Evolutionary conservation across 2,329 filamentous ascomycete genomes (phyloP).

Genomic region (Drechslerella coelobrocha): DNA sequence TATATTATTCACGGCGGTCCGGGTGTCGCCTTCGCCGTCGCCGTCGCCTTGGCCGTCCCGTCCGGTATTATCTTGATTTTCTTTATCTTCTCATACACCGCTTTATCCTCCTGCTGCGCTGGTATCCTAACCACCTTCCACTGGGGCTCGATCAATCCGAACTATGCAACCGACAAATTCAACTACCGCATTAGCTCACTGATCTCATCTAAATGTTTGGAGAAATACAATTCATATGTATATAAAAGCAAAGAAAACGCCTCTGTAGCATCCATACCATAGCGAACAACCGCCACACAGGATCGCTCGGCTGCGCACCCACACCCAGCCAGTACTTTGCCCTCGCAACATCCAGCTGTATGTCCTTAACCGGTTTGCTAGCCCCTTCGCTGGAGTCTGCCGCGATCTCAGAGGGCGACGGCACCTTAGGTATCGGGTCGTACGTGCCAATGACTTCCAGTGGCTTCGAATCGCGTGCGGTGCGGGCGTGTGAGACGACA

Average conservation of each 20-base stretch:
- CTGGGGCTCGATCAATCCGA: conserved; percentile 53
- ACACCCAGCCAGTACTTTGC: conserved; percentile 97
- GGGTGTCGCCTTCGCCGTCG: neutral
- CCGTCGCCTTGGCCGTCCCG: neutral
- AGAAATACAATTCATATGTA: no score
- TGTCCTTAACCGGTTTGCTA: conserved; percentile 84
- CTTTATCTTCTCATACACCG: conserved; percentile 35
- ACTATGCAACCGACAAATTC: conserved; percentile 24
- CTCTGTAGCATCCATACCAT: no score
- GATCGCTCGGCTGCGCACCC: conserved; percentile 90
- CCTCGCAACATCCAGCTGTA: conserved; percentile 79
- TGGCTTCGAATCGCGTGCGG: conserved; percentile 83
- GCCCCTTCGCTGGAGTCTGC: conserved; percentile 63
- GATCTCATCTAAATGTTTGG: no score
- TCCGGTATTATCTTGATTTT: conserved; percentile 48
- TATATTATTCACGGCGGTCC: neutral
- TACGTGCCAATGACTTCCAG: conserved; percentile 89
- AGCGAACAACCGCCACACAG: conserved; percentile 81
- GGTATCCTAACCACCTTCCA: conserved; percentile 52
- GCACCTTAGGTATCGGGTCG: conserved; percentile 70
- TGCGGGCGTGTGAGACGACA: conserved; percentile 90
- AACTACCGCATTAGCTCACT: conserved; percentile 14
- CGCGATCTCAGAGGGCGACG: conserved; percentile 58
- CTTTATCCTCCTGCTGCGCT: conserved; percentile 47
- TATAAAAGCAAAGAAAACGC: no score